Conservation (phyloP, 306 rosid species). For the Vigna angularis region DNA sequence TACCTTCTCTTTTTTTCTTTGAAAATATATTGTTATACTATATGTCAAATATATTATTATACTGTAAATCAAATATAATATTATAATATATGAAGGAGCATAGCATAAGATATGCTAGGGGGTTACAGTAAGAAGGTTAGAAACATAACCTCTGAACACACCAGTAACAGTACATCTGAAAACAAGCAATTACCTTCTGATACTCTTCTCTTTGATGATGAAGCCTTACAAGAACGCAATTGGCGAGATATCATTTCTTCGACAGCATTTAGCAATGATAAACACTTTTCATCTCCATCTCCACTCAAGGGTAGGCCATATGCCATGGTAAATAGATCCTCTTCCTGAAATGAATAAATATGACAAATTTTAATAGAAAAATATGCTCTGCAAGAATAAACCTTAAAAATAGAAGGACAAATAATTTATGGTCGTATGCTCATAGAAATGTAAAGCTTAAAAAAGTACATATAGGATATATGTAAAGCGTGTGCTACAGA, state of each 20-base stretch:
- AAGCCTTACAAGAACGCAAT: slow-evolving; percentile 87
- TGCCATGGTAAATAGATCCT: slow-evolving; percentile 89
- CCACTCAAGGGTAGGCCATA: slow-evolving; percentile 91
- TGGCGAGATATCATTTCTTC: slow-evolving; percentile 93
- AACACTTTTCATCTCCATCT: slow-evolving; percentile 90
- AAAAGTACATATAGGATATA: slow-evolving; percentile 19
- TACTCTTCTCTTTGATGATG: slow-evolving; percentile 67
- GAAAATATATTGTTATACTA: no score
- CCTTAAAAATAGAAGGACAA: slow-evolving; percentile 28
- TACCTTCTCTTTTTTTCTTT: no score
- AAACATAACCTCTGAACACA: background rate
- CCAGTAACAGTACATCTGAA: background rate
- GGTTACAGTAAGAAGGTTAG: background rate
- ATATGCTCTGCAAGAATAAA: background rate
- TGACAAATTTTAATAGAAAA: slow-evolving; percentile 16
- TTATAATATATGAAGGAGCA: background rate
- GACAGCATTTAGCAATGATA: slow-evolving; percentile 82
- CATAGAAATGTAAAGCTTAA: slow-evolving; percentile 21
- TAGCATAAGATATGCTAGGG: background rate
- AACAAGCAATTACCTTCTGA: slow-evolving; percentile 63
- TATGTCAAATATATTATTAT: no score
- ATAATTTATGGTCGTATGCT: slow-evolving; percentile 10
- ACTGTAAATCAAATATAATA: no score
- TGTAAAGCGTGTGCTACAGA: slow-evolving; percentile 18
- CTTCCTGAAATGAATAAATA: slow-evolving; percentile 76